Evolutionary conservation across 257 asterid genomes (phyloP), one percentile per base, ranked within the genome.

Genomic region (Paulownia fortunei): DNA sequence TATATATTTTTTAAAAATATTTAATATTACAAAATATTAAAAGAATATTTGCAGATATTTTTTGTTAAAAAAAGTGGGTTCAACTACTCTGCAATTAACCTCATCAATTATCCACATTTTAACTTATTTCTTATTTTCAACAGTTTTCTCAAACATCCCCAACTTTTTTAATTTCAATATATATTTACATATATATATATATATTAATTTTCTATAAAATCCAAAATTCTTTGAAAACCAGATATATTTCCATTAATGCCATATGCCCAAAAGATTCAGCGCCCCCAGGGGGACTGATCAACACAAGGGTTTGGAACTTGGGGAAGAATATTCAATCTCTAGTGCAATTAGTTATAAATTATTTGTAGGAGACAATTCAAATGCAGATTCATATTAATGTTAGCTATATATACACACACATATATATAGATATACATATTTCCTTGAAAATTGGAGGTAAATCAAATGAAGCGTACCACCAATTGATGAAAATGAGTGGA

Each of bases 261-360:
- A 54, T 19, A 0, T 9, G 62, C 32, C 44, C 30, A 18, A 70
- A 51, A 12, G 16, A 27, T 49, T 51, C 0, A 67, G n/a, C n/a
- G n/a, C n/a, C n/a, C n/a, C n/a, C n/a, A n/a, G n/a, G 19, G 11
- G 74, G 49, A 8, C 16, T 15, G 2, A 23, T 46, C 16, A 44
- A 67, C 21, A 46, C 73, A 68, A 44, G 30, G 13, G 42, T 34
- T 15, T 37, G 19, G n/a, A 61, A 27, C 42, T 18, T n/a, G 69
- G 58, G 39, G 49, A 74, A 32, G 9, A 74, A 44, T 12, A 76
- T 16, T 56, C 30, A 68, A n/a, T 19, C 61, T 32, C n/a, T 51
- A 37, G 18, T 58, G 6, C 70, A 76, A 3, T 39, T 16, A 52
- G 24, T 65, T 63, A 64, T 76, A 37, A 54, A 54, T 23, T 67